phyloP scores from a whole-genome alignment of 805 yeast genomes.

The Wickerhamomyces sydowiorum region DNA sequence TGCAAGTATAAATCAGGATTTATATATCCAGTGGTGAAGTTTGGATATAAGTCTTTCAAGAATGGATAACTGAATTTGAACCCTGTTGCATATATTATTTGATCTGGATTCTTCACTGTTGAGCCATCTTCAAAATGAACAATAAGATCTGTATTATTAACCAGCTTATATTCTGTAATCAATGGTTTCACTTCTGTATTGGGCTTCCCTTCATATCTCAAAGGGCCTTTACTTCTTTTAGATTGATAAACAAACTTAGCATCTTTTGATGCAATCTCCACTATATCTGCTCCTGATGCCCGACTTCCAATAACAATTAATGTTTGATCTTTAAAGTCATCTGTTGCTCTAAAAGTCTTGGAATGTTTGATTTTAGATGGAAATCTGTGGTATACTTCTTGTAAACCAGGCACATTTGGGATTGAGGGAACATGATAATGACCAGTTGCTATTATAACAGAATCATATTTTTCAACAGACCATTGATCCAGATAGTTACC shows the following conservation, averaged over 20 bases:
- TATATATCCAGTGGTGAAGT: slow-evolving; percentile 22
- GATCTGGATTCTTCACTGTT: slow-evolving; percentile 38
- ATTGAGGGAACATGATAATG: slow-evolving; percentile 49
- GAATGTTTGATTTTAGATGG: slow-evolving; percentile 24
- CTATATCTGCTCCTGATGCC: slow-evolving; percentile 63
- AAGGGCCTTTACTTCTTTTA: slow-evolving; percentile 38
- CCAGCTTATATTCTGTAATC: slow-evolving; percentile 28
- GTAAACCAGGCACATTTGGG: slow-evolving; percentile 45
- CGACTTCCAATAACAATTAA: slow-evolving; percentile 61
- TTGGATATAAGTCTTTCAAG: slow-evolving; percentile 24
- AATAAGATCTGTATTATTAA: slow-evolving; percentile 16
- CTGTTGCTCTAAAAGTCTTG: slow-evolving; percentile 21
- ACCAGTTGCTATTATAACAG: slow-evolving; percentile 49
- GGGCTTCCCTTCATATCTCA: slow-evolving; percentile 20
- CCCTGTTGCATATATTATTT: slow-evolving; percentile 66
- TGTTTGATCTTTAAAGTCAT: slow-evolving; percentile 20
- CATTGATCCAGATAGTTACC: slow-evolving; percentile 28
- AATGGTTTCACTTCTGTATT: slow-evolving; percentile 31
- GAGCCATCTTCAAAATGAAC: slow-evolving; percentile 42
- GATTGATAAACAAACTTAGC: slow-evolving; percentile 14
- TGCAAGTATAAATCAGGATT: slow-evolving; percentile 28
- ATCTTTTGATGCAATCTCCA: slow-evolving; percentile 7
- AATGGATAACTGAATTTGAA: slow-evolving; percentile 57
- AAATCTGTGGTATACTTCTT: slow-evolving; percentile 16
- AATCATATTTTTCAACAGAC: slow-evolving; percentile 31